These are phyloP conservation scores for Cornus controversa DNA, from an alignment of 148 eudicot genomes.

Conservation along the genomic window DNA sequence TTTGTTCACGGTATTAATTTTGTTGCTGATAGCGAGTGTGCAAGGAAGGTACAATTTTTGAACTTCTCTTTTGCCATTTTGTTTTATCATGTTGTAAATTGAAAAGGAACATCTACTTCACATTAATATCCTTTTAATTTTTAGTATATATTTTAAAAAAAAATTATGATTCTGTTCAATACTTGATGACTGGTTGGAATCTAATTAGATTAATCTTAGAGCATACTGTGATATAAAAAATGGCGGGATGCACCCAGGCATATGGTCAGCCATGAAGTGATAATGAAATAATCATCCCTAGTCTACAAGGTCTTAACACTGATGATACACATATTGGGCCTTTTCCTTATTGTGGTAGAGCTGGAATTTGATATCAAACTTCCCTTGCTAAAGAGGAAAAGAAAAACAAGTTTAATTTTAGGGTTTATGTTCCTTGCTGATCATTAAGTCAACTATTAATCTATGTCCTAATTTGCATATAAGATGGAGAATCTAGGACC, in stretches of 20 bases:
- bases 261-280: background rate
- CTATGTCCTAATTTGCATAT: too few relatives aligned
- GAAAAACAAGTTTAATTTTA: too few relatives aligned
- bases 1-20: constrained; percentile 7
- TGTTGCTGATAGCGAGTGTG: constrained; percentile 5
- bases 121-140: background rate
- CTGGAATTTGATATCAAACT: too few relatives aligned
- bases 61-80: background rate
- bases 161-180: too few relatives aligned
- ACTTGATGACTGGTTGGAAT: background rate
- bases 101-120: background rate
- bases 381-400: too few relatives aligned
- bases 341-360: too few relatives aligned
- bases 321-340: too few relatives aligned
- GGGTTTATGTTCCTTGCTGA: too few relatives aligned
- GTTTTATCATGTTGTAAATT: background rate
- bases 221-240: background rate
- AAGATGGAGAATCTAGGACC: too few relatives aligned
- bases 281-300: too few relatives aligned
- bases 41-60: constrained; percentile 22
- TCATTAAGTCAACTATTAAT: too few relatives aligned
- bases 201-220: background rate
- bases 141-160: too few relatives aligned
- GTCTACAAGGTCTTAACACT: background rate
- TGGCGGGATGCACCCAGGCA: background rate